Percentiles rank a stretch among this genome's conserved stretches.
These are phyloP conservation scores for Raddia guianensis DNA, from an alignment of 176 grass and related monocot genomes.

Conservation along the genomic window DNA sequence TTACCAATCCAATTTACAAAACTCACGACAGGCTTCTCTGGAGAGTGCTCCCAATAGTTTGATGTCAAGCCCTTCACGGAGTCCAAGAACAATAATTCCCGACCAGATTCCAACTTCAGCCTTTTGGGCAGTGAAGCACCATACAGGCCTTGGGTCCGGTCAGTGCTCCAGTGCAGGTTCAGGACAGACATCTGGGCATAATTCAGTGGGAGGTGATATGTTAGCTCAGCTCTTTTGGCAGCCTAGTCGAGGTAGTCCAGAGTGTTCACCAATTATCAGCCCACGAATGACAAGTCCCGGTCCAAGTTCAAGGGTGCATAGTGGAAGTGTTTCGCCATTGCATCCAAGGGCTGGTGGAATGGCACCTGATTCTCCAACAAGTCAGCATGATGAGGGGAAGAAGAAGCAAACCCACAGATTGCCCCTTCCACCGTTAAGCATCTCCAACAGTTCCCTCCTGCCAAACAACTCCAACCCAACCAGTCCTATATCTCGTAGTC, in stretches of 20 bases:
- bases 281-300: slow-evolving; percentile 95
- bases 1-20: slow-evolving; percentile 67
- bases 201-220: slow-evolving; percentile 97
- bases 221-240: slow-evolving; percentile 89
- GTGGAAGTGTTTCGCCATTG: slow-evolving; percentile 86
- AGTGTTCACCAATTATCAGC: slow-evolving; percentile 92
- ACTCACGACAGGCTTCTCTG: slow-evolving; percentile 53
- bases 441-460: slow-evolving; percentile 62
- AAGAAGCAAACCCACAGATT: slow-evolving; percentile 93
- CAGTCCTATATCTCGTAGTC: slow-evolving; percentile 79
- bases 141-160: slow-evolving; percentile 84
- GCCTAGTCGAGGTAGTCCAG: slow-evolving; percentile 85
- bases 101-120: slow-evolving; percentile 89
- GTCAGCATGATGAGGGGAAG: slow-evolving; percentile 64
- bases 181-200: slow-evolving; percentile 97
- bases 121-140: slow-evolving; percentile 79
- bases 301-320: slow-evolving; percentile 96
- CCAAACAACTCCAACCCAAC: slow-evolving; percentile 76
- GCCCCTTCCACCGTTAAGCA: slow-evolving; percentile 87
- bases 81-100: slow-evolving; percentile 77
- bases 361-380: slow-evolving; percentile 85
- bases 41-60: slow-evolving; percentile 94
- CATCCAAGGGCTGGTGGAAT: slow-evolving; percentile 88
- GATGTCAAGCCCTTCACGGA: slow-evolving; percentile 93
- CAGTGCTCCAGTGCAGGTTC: slow-evolving; percentile 99